Base-by-base conservation (phyloP, 495 filamentous ascomycete genomes). In the Endocarpon pusillum region DNA sequence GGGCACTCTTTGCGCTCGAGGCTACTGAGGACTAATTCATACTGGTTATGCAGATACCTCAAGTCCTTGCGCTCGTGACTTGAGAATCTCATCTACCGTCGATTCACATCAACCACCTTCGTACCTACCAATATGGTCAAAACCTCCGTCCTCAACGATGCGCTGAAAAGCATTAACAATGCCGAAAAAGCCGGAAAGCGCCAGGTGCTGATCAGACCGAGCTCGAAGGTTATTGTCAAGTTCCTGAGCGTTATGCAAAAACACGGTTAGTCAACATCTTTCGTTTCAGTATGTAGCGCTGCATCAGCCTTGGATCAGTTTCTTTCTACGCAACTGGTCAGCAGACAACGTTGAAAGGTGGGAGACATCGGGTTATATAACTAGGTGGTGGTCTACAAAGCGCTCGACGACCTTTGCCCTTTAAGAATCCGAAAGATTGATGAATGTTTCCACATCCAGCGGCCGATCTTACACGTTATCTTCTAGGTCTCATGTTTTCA, bases 161-260 rank as follows among this genome's bases (percentile, higher is more conserved):
- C 86, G 59, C 82, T 97, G 47, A 96, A 96, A 59, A 73, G 76
- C 70, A 93, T 97, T 77, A 96, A 97, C 81, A 97, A 96, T 59
- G 89, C 89, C 69, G 89, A 97, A 73, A 94, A 96, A 77, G 69
- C 76, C 46, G 89, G 89, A 58, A 94, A 94, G 77, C 83, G 89
- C 47, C 89, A 97, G 66, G 89, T 94, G 48, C 59, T 96, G 49
- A 91, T 97, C 69, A 73, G 85, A 42, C 89, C 89, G 52, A 78
- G 71, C 60, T 94, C 87, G 52, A 97, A 97, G 75, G 89, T 96
- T 69, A 96, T 94, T 51, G 73, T 93, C 70, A 96, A 94, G 75
- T 96, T 94, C 73, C 67, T 97, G 48, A 71, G 70, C 55, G 87
- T 94, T 57, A 96, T 96, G 89, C 89, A 96, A 67, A 78, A 77